A percentile compares a stretch with the other conserved stretches of the same genome.
Evolutionary conservation across 352 stramenopile genomes (phyloP).

Genomic region (Pythium sukuiense): DNA sequence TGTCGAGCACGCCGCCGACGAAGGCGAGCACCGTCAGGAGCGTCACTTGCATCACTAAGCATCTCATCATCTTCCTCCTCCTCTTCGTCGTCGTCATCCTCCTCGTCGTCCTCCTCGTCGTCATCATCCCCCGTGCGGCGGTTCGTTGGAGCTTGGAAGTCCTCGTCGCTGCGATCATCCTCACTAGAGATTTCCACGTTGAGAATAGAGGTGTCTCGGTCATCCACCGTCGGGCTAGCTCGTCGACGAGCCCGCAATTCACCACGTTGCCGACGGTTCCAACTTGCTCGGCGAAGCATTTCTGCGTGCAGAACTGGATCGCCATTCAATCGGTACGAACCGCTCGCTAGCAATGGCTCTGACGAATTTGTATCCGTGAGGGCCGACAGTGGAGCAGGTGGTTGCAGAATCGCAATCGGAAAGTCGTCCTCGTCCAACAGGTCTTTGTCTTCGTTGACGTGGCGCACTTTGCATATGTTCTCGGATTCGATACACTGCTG

Average conservation of each 20-base stretch:
- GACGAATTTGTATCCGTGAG: background rate
- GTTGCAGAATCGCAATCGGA: conserved; percentile 42
- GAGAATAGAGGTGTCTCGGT: conserved; percentile 81
- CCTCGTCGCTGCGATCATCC: conserved; percentile 84
- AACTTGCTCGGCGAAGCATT: conserved; percentile 43
- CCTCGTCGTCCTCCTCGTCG: conserved; percentile 24
- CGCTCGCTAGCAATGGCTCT: conserved; percentile 21
- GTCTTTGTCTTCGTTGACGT: conserved; percentile 43
- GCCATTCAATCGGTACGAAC: conserved; percentile 67
- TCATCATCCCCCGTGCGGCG: conserved; percentile 17
- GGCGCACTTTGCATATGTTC: conserved; percentile 56
- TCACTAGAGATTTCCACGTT: conserved; percentile 87
- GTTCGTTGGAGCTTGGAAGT: conserved; percentile 47
- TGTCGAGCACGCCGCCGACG: conserved; percentile 29
- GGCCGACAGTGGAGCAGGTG: background rate
- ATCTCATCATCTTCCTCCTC: conserved; percentile 32
- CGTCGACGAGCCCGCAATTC: conserved; percentile 32
- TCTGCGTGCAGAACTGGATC: conserved; percentile 73
- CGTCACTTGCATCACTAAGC: conserved; percentile 24
- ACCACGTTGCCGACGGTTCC: conserved; percentile 28
- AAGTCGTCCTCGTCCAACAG: conserved; percentile 52
- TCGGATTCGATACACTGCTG: conserved; percentile 72
- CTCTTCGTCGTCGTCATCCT: conserved; percentile 16
- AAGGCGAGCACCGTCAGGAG: conserved; percentile 21
- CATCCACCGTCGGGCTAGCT: conserved; percentile 50